Percentiles rank a stretch among this genome's conserved stretches.
Evolutionary conservation across 164 flowering plant species (phyloP).

Genomic region (Aristolochia californica): DNA sequence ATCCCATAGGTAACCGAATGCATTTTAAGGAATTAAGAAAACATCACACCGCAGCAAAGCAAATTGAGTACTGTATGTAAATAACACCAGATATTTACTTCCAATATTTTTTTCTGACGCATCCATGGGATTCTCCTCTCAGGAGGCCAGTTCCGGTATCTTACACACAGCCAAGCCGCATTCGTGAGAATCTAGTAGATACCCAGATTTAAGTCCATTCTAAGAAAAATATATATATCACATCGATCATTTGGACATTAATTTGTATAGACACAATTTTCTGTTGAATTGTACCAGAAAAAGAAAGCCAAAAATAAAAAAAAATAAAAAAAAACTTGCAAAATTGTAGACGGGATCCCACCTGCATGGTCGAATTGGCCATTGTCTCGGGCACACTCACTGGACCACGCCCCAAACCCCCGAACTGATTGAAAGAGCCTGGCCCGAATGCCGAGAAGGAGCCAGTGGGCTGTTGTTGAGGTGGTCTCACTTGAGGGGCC

Average conservation of each 20-base stretch:
- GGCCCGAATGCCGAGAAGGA: conserved; percentile 2
- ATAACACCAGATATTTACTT: too few species aligned
- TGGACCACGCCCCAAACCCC: neutral
- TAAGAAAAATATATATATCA: neutral
- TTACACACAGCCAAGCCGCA: neutral
- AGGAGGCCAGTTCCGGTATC: too few species aligned
- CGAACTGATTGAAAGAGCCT: conserved; percentile 1
- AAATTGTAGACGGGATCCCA: neutral
- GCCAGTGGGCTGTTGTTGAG: conserved; percentile 1
- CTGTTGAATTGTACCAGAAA: neutral
- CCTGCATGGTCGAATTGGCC: neutral
- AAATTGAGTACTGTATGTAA: too few species aligned
- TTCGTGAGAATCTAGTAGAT: neutral
- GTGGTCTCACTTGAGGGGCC: neutral
- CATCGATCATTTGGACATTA: neutral
- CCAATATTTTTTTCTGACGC: too few species aligned
- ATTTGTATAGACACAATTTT: neutral
- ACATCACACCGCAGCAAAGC: too few species aligned
- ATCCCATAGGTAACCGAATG: too few species aligned
- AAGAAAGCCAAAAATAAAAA: neutral
- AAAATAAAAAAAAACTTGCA: too few species aligned
- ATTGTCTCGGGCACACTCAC: neutral
- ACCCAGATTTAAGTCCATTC: neutral
- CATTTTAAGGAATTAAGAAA: too few species aligned
- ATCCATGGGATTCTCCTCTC: too few species aligned